Base-by-base conservation (phyloP, 148 eudicot species). In the Amaranthus cruentus region DNA sequence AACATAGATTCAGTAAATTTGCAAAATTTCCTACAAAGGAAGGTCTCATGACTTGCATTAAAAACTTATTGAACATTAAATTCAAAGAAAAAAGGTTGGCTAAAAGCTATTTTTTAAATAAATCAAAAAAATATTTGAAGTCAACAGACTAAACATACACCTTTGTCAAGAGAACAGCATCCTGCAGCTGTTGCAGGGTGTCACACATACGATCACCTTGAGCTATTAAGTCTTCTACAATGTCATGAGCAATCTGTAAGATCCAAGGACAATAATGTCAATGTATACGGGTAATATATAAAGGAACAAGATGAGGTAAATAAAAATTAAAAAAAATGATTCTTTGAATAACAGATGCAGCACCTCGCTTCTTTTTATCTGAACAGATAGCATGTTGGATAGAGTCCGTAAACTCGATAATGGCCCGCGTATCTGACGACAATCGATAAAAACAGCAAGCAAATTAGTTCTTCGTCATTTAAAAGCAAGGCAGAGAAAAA, bases 91-190 rank as follows among this genome's bases (percentile, higher is more conserved):
- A 14, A 56, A 56, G 55, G n/a, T 18, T 12, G 56, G 55, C 13
- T n/a, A 12, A 75, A 47, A 48, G 53, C 38, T 28, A 28, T 2
- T 28, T 28, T 4, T 4, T 11, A 14, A 47, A 47, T 4, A 46
- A 46, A 46, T 47, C 21, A 56, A 47, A 13, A 56, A 3, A 10
- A 75, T 47, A 11, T 56, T 55, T 11, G 50, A 70, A 54, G 57
- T 8, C 48, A 43, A 61, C 49, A 47, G 28, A 47, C 18, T 72
- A 47, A 70, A 55, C 69, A 67, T 42, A 81, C 64, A 78, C 97
- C 97, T 92, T 95, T 64, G 99, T 95, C 85, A 95, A 65, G 82
- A 84, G 82, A 69, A 92, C 94, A 81, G 94, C 99, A 90, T 95
- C 99, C 83, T 90, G 99, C 53, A 95, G 87, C 81, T 88, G 91